Evolutionary conservation across 2,329 filamentous ascomycete genomes (phyloP).

Genomic region (Albophoma yamanashiensis): DNA sequence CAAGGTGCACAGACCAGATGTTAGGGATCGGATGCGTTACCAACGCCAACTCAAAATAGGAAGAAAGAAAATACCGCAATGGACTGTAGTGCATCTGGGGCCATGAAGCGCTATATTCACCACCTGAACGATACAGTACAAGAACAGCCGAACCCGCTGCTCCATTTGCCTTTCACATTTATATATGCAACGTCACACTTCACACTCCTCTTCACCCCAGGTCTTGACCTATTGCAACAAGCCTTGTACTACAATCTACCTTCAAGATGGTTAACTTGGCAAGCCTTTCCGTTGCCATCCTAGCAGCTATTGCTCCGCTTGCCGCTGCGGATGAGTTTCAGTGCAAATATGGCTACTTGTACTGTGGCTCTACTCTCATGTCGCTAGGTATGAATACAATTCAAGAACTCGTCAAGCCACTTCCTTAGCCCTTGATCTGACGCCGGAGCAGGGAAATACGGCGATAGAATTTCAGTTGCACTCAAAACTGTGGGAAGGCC

Average conservation of each 20-base stretch:
- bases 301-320: background rate
- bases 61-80: too few relatives aligned
- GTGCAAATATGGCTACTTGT: background rate
- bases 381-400: background rate
- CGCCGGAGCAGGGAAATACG: background rate
- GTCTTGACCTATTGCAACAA: background rate
- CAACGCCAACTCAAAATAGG: too few relatives aligned
- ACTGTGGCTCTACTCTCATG: background rate
- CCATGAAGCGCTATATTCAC: too few relatives aligned
- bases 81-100: too few relatives aligned
- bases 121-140: background rate
- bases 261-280: background rate
- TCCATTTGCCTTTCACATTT: background rate
- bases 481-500: background rate
- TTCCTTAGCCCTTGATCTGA: background rate
- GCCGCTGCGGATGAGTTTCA: background rate
- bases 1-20: background rate
- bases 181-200: background rate
- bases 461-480: rapidly evolving
- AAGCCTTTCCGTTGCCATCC: background rate
- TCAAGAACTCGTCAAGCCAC: background rate
- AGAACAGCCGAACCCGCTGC: background rate
- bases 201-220: background rate
- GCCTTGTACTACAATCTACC: background rate
- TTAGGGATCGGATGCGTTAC: background rate